Conservation (phyloP, 495 filamentous ascomycete species). For the Daldinia loculata region DNA sequence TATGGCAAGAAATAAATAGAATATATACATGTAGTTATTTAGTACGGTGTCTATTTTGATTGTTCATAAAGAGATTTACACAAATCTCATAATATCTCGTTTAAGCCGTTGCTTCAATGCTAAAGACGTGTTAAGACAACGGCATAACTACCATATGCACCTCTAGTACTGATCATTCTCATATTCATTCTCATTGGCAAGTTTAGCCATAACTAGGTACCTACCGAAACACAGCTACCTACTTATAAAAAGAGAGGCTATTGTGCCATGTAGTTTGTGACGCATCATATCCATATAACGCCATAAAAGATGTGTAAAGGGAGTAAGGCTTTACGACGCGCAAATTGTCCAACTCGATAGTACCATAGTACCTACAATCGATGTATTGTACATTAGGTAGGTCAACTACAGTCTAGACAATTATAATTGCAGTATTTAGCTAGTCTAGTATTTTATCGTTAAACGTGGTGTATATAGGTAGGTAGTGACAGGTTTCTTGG, state of each 20-base stretch:
- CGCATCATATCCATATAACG: not conserved
- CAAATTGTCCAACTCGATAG: too few relatives aligned
- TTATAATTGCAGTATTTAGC: not conserved
- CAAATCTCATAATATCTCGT: too few relatives aligned
- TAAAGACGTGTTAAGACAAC: not conserved
- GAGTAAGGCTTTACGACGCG: too few relatives aligned
- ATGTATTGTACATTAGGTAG: not conserved
- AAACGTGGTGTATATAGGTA: not conserved
- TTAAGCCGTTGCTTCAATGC: too few relatives aligned
- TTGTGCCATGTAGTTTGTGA: slow-evolving; percentile 5
- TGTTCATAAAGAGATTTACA: not conserved
- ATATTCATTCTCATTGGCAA: not conserved
- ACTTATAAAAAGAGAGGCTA: slow-evolving; percentile 7
- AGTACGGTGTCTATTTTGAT: too few relatives aligned
- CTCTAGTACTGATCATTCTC: not conserved
- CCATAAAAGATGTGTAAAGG: not conserved
- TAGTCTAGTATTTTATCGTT: not conserved
- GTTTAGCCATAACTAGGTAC: too few relatives aligned
- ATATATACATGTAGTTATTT: too few relatives aligned
- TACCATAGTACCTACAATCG: not conserved
- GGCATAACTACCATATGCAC: not conserved
- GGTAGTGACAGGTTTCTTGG: not conserved
- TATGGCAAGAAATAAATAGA: too few relatives aligned
- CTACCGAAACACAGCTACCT: too few relatives aligned
- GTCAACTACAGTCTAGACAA: not conserved